These are phyloP conservation scores for Dendrobium catenatum DNA, from an alignment of 106 monocot genomes.

Conservation along the genomic window DNA sequence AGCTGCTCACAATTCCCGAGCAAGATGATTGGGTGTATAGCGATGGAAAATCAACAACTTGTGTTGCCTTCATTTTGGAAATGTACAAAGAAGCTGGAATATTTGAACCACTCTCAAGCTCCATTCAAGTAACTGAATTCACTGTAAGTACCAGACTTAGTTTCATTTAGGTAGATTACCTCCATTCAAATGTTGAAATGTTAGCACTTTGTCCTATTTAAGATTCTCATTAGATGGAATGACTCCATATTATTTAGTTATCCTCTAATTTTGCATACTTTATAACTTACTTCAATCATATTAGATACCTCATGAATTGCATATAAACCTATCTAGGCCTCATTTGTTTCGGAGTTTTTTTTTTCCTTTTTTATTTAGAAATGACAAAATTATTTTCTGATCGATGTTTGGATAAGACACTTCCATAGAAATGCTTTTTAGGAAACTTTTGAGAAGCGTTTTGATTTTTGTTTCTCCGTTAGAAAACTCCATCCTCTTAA, in stretches of 20 bases:
- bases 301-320: background rate
- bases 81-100: slow-evolving; percentile 95
- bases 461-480: too few relatives aligned
- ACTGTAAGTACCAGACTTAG: slow-evolving; percentile 49
- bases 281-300: background rate
- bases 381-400: too few relatives aligned
- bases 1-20: slow-evolving; percentile 84
- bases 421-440: too few relatives aligned
- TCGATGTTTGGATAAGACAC: too few relatives aligned
- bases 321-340: too few relatives aligned
- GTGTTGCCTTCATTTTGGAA: slow-evolving; percentile 84
- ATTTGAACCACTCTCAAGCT: slow-evolving; percentile 54
- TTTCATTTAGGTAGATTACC: background rate
- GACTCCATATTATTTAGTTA: background rate
- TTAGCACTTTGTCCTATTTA: too few relatives aligned
- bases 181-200: background rate
- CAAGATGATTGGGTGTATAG: slow-evolving; percentile 95
- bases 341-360: too few relatives aligned
- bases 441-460: too few relatives aligned
- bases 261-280: background rate
- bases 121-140: slow-evolving; percentile 93
- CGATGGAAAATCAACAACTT: slow-evolving; percentile 93
- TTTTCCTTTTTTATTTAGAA: too few relatives aligned
- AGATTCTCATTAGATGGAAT: too few relatives aligned
- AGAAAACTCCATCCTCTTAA: too few relatives aligned